Evolutionary conservation across 129 eudicot species (phyloP).

Genomic region (Arctium lappa): DNA sequence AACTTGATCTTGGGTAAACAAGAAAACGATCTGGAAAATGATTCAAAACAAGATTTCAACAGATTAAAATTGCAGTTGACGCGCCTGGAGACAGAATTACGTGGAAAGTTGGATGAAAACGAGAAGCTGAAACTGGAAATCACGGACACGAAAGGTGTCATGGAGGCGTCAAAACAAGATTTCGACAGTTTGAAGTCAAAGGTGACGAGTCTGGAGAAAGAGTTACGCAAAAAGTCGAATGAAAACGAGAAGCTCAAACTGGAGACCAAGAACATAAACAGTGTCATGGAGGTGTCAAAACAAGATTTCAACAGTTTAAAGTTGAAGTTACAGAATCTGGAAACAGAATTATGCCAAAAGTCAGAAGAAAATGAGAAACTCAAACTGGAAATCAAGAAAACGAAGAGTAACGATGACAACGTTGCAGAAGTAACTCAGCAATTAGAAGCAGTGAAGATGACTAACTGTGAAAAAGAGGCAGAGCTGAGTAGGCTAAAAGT

Average conservation of each 20-base stretch:
- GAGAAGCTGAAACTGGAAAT: conserved; percentile 45
- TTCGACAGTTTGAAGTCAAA: conserved; percentile 45
- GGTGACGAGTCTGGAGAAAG: conserved; percentile 46
- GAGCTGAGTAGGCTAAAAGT: conserved; percentile 69
- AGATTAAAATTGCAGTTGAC: conserved; percentile 46
- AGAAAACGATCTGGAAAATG: conserved; percentile 46
- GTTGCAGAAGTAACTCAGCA: conserved; percentile 47
- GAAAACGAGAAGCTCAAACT: conserved; percentile 58
- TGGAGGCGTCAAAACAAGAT: conserved; percentile 28
- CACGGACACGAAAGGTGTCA: conserved; percentile 26
- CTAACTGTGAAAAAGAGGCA: conserved; percentile 64
- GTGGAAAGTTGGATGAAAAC: conserved; percentile 47
- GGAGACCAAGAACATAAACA: conserved; percentile 39
- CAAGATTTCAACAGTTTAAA: conserved; percentile 40
- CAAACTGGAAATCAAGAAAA: conserved; percentile 40
- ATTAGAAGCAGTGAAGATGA: conserved; percentile 51
- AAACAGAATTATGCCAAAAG: conserved; percentile 38
- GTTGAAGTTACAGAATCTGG: conserved; percentile 47
- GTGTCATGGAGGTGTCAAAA: conserved; percentile 43
- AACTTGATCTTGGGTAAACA: conserved; percentile 21
- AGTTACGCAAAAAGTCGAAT: conserved; percentile 35
- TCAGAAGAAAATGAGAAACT: conserved; percentile 57
- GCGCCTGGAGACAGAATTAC: conserved; percentile 43
- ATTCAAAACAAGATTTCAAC: conserved; percentile 29
- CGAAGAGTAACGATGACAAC: conserved; percentile 38